These are phyloP conservation scores for Fusarium xylarioides DNA, from an alignment of 2,329 filamentous ascomycete genomes.

Conservation along the genomic window DNA sequence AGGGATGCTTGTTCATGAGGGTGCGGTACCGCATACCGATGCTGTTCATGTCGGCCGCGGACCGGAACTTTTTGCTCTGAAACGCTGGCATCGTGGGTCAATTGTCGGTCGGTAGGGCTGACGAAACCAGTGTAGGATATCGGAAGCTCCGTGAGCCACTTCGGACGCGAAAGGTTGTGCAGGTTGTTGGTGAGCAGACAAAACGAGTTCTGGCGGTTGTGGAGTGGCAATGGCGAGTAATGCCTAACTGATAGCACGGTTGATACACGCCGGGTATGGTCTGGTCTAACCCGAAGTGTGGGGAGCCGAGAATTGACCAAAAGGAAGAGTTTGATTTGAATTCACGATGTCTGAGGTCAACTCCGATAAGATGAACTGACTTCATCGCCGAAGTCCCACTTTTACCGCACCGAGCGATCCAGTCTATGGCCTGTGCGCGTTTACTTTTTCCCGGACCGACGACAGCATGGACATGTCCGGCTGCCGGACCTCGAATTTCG, in stretches of 20 bases:
- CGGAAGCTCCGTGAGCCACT: constrained; percentile 18
- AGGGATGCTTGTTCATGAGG: constrained; percentile 80
- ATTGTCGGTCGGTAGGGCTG: constrained; percentile 1
- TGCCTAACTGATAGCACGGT: background rate
- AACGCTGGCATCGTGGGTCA: constrained; percentile 60
- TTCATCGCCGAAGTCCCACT: constrained; percentile 19
- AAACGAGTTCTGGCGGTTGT: constrained; percentile 10
- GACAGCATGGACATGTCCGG: background rate
- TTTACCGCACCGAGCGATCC: background rate
- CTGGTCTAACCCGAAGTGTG: background rate
- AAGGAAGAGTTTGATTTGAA: constrained; percentile 26
- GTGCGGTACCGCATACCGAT: constrained; percentile 81
- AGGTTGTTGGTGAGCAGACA: background rate
- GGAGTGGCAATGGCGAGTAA: background rate
- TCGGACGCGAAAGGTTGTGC: background rate
- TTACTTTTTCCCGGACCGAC: constrained; percentile 32
- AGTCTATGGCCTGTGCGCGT: constrained; percentile 28
- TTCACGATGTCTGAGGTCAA: constrained; percentile 1
- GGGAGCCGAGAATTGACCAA: constrained; percentile 6
- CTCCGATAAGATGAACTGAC: constrained; percentile 17
- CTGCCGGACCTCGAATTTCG: constrained; percentile 9
- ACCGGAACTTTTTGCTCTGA: constrained; percentile 74
- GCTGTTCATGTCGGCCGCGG: constrained; percentile 70
- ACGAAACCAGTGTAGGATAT: background rate
- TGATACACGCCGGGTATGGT: background rate